Evolutionary conservation across 306 rosid genomes (phyloP).

Genomic region (Astragalus glycyphyllos): DNA sequence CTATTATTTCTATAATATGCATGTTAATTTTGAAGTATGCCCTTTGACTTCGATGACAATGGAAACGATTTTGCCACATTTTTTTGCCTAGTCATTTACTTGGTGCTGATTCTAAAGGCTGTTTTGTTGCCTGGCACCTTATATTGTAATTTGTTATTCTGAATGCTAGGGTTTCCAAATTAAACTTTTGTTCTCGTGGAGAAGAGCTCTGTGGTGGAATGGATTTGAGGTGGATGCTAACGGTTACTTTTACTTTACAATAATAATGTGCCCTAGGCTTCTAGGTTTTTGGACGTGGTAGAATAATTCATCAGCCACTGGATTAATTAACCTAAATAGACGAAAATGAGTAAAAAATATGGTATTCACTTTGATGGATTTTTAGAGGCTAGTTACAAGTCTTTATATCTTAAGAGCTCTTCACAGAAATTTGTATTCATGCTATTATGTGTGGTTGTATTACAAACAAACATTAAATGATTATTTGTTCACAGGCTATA

Average conservation of each 20-base stretch:
- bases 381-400: not conserved
- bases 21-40: not conserved
- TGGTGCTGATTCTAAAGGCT: too few species aligned
- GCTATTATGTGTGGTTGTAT: slow-evolving; percentile 4
- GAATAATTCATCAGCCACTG: not conserved
- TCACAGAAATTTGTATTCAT: slow-evolving; percentile 11
- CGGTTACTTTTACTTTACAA: not conserved
- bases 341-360: not conserved
- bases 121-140: not conserved
- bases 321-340: slow-evolving; percentile 4
- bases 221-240: slow-evolving; percentile 30
- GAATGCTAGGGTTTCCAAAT: not conserved
- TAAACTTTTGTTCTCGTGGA: not conserved
- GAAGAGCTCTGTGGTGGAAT: not conserved
- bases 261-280: too few species aligned
- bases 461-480: not conserved
- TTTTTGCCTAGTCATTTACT: too few species aligned
- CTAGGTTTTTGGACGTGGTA: slow-evolving; percentile 8
- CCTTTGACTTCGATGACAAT: too few species aligned
- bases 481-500: slow-evolving; percentile 1
- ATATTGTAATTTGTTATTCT: slow-evolving; percentile 8
- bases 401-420: not conserved
- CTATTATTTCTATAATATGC: slow-evolving; percentile 16
- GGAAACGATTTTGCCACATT: too few species aligned
- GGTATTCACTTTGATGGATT: not conserved